Evolutionary conservation across 2,329 filamentous ascomycete species (phyloP).

Genomic region (Blastomyces percursus): DNA sequence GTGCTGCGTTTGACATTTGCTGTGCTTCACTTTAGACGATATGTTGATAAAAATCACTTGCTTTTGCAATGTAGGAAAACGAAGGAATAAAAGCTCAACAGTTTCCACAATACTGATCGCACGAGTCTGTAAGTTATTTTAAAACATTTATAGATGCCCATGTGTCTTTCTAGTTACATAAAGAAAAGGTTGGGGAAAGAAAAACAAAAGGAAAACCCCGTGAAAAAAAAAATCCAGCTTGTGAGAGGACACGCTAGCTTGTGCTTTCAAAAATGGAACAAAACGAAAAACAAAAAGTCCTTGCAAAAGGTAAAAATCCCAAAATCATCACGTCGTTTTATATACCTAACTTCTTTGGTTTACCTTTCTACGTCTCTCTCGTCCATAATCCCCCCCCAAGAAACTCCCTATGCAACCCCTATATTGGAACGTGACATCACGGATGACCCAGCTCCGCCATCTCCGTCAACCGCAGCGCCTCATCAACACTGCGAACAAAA

Average conservation of each 20-base stretch:
- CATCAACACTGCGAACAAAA: constrained; percentile 73
- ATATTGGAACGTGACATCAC: not conserved
- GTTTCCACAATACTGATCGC: not conserved
- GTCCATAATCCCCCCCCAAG: not conserved
- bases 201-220: not conserved
- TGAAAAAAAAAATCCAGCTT: not conserved
- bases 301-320: not conserved
- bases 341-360: not conserved
- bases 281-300: not conserved
- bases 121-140: not conserved
- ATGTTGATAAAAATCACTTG: not conserved
- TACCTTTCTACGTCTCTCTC: not conserved
- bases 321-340: not conserved
- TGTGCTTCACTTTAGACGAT: not conserved
- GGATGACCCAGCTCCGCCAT: constrained; percentile 42
- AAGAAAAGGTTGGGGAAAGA: not conserved
- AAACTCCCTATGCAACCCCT: not conserved
- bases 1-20: too few species aligned
- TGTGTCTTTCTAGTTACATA: not conserved
- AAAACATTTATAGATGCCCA: not conserved
- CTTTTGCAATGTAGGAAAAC: not conserved
- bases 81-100: not conserved
- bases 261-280: too few species aligned
- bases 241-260: too few species aligned
- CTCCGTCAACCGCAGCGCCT: constrained; percentile 73